A percentile compares a stretch with the other conserved stretches of the same genome.
These are phyloP conservation scores for Herpetospermum pedunculosum DNA, from an alignment of 306 rosid species.

Conservation along the genomic window DNA sequence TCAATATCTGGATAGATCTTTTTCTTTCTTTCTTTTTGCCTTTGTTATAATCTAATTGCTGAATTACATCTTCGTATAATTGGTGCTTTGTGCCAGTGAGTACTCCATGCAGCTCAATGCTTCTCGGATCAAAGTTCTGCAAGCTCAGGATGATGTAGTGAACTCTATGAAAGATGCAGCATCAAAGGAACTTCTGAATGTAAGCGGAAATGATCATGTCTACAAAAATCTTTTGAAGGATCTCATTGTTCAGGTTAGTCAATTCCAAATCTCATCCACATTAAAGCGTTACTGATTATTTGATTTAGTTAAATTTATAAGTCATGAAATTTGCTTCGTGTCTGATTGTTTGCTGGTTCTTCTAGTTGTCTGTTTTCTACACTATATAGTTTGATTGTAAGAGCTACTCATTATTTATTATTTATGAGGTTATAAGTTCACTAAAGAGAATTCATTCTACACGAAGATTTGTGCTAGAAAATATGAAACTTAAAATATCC, in stretches of 20 bases:
- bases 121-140: conserved; percentile 69
- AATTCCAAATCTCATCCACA: background rate
- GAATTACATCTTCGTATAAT: background rate
- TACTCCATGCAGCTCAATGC: conserved; percentile 73
- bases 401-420: conserved; percentile 40
- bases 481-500: background rate
- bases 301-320: background rate
- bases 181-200: conserved; percentile 59
- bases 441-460: background rate
- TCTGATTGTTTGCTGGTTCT: background rate
- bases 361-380: background rate
- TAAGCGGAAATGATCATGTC: conserved; percentile 45
- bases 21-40: background rate
- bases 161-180: conserved; percentile 79
- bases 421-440: background rate
- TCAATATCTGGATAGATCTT: background rate
- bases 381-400: conserved; percentile 14
- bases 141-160: conserved; percentile 87
- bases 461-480: background rate
- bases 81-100: conserved; percentile 46
- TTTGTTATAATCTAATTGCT: background rate
- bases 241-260: conserved; percentile 75
- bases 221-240: conserved; percentile 58
- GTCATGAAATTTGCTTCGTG: background rate
- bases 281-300: background rate